Evolutionary conservation across 2,329 filamentous ascomycete genomes (phyloP), one percentile per base, ranked within the genome.

Genomic region (Clathrospora elynae): DNA sequence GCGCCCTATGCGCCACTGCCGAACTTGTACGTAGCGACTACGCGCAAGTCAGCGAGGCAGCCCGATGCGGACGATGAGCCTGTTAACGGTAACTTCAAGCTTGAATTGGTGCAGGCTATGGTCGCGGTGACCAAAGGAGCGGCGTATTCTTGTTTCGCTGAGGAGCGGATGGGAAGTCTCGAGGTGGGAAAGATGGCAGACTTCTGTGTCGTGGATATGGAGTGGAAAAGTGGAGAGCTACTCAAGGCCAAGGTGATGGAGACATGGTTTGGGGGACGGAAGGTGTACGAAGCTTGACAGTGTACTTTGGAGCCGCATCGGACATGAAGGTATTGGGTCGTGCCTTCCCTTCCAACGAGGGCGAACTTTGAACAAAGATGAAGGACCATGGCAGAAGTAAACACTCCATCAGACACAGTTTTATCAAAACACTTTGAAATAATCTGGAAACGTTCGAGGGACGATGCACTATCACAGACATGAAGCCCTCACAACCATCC

Each of bases 11-110:
- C 71, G 1, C 75, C 80, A 6, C 67, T 83, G 29, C 73, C 71
- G 2, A 85, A 85, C 45, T 51, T 83, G 5, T 84, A 84, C 57
- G 74, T 82, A 3, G 82, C 79, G 0, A 79, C 80, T 2, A 85
- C 80, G 13, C 70, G 82, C 25, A 73, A 72, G 28, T 82, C 79
- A 1, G 79, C 78, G 6, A 67, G 78, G 4, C 75, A 82, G 50
- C 75, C 75, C 0, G 66, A 64, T 14, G 63, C 55, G 2, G 53
- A 38, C 1, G 61, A 71, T 23, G 67, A 66, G 4, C 68, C 70
- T 0, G 73, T 82, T 0, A 84, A 84, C 50, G 71, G 71, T 3
- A 67, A 80, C 16, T 82, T 80, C 56, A 74, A 73, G 4, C 64
- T 85, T 11, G 76, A 74, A 1, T 50, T 84, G 28, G 76, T 72